A percentile compares a stretch with the other conserved stretches of the same genome.
Conservation (phyloP, 2,329 filamentous ascomycete species). For the Sodiomyces alkalinus region DNA sequence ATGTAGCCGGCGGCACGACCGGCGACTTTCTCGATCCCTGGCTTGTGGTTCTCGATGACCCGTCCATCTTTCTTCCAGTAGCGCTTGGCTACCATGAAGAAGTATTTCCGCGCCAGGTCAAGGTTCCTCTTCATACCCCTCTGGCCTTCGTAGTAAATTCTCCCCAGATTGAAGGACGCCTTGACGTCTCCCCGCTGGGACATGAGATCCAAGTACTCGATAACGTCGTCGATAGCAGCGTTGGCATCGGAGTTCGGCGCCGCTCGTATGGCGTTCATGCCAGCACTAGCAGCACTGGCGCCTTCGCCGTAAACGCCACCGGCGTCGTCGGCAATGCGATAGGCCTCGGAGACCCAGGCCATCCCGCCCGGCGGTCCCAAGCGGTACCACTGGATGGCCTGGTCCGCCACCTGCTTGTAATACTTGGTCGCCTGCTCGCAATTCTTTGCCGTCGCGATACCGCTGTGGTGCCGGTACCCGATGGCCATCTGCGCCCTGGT, state of each 20-base stretch:
- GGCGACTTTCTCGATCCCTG: slow-evolving; percentile 61
- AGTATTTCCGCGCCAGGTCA: slow-evolving; percentile 62
- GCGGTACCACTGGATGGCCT: slow-evolving; percentile 75
- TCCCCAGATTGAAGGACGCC: slow-evolving; percentile 72
- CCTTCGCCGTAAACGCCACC: slow-evolving; percentile 94
- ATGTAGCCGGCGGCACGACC: slow-evolving; percentile 76
- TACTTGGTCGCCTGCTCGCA: slow-evolving; percentile 76
- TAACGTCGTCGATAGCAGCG: slow-evolving; percentile 78
- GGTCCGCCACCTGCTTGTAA: slow-evolving; percentile 88
- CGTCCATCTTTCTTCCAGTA: slow-evolving; percentile 76
- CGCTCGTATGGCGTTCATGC: slow-evolving; percentile 61
- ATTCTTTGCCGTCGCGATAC: slow-evolving; percentile 71
- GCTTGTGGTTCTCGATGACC: slow-evolving; percentile 51
- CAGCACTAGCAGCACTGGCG: slow-evolving; percentile 78
- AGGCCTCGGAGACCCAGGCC: slow-evolving; percentile 60
- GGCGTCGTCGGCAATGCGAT: slow-evolving; percentile 75
- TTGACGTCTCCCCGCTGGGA: slow-evolving; percentile 80
- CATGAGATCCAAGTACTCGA: slow-evolving; percentile 86
- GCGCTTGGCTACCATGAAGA: slow-evolving; percentile 60
- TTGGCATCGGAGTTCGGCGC: slow-evolving; percentile 65
- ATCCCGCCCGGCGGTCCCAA: slow-evolving; percentile 84
- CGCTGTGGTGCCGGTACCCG: slow-evolving; percentile 70
- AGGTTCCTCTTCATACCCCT: slow-evolving; percentile 60
- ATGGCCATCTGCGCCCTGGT: slow-evolving; percentile 86
- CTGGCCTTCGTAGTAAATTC: slow-evolving; percentile 79